Evolutionary conservation across 805 yeast species (phyloP), one percentile per base, ranked within the genome.

Genomic region (Isabelozyma rhagii): DNA sequence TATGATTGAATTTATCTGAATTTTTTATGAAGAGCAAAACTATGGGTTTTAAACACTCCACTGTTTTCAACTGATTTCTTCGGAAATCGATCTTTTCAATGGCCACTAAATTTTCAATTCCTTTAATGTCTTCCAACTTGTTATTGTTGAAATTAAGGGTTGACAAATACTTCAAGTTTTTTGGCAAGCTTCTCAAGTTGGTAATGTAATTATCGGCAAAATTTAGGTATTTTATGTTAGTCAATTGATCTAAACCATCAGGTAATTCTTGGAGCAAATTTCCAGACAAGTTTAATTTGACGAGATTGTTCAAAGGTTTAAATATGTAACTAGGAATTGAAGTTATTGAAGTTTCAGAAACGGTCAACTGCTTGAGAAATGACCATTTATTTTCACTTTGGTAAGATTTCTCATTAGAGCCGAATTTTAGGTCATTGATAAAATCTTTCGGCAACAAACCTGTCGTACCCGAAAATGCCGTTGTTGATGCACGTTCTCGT

Each of bases 11-110:
- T 48, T 53, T 71, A 55, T 52, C 61, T 1, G 64, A 59, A 47
- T 58, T 59, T 41, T 59, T 61, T 18, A 68, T 63, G 42, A 66
- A 69, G 49, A 66, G 69, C n/a, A 60, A 57, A 27, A 74, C 59
- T 5, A 74, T 59, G 2, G 77, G 77, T 47, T 62, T 64, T 39
- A 74, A 63, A 39, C 57, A 53, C 13, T 52, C 56, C 5, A 79
- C 52, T n/a, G 67, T 67, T 0, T 59, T 47, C 25, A 82, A 59
- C 41, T 61, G 52, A 54, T 82, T 82, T 49, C 78, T 74, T 51
- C 86, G 62, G 48, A 82, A 61, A 59, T 82, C 87, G 14, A 82
- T 61, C 50, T 80, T 81, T 47, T 80, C 81, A 34, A 82, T 60
- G 4, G 66, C 51, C 8, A 46, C 47, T 49, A 81, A 61, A 47